Conservation (phyloP, 192 early-diverging fungal species). For the Coemansia sp. region DNA sequence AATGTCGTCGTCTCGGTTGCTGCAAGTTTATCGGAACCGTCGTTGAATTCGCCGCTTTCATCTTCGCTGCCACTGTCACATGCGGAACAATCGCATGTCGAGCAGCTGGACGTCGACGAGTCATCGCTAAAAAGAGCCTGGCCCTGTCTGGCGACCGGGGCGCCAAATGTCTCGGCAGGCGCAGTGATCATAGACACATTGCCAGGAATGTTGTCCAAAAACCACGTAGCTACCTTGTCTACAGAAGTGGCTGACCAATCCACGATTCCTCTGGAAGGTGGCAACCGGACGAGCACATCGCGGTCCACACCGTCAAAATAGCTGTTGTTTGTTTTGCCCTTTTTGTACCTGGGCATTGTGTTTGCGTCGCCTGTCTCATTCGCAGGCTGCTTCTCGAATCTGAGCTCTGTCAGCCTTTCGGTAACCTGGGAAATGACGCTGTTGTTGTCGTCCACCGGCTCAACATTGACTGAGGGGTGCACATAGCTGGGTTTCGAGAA, state of each 20-base stretch:
- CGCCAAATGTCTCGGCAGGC: slow-evolving; percentile 33
- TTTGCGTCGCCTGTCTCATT: neutral
- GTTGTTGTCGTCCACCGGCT: slow-evolving; percentile 26
- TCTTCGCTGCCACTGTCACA: slow-evolving; percentile 22
- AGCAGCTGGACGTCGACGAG: slow-evolving; percentile 31
- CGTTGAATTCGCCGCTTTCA: neutral
- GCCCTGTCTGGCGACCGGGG: slow-evolving; percentile 24
- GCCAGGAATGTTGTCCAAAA: slow-evolving; percentile 56
- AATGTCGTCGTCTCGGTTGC: neutral
- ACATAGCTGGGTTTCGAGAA: slow-evolving; percentile 30
- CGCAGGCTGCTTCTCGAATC: neutral
- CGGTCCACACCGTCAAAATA: slow-evolving; percentile 25
- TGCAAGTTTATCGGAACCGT: neutral
- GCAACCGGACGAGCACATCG: slow-evolving; percentile 25
- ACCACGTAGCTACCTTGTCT: slow-evolving; percentile 56
- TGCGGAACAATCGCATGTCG: slow-evolving; percentile 47
- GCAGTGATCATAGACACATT: slow-evolving; percentile 45
- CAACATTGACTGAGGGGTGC: neutral
- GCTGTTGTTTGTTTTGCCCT: neutral
- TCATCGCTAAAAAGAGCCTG: slow-evolving; percentile 25
- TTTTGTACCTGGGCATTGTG: neutral
- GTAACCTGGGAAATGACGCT: slow-evolving; percentile 53
- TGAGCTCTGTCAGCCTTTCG: slow-evolving; percentile 41
- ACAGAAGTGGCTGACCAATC: slow-evolving; percentile 48
- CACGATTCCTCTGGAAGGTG: slow-evolving; percentile 45